A percentile compares a stretch with the other conserved stretches of the same genome.
Conservation (phyloP, 2,329 filamentous ascomycete genomes). For the Colletotrichum sp. region DNA sequence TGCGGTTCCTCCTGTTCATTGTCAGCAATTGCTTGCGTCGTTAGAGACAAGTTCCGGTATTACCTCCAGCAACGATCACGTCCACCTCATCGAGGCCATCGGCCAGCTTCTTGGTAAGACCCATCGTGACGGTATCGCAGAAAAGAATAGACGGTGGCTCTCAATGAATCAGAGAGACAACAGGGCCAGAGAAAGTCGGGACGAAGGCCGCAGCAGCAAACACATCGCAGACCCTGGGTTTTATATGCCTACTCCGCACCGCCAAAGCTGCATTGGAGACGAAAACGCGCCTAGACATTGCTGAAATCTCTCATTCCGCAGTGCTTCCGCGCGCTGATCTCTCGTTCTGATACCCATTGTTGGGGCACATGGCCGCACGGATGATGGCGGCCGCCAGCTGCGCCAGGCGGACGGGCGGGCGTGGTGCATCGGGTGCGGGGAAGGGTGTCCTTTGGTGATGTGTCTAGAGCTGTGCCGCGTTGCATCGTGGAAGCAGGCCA, state of each 20-base stretch:
- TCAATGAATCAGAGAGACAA: not conserved
- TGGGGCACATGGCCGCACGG: not conserved
- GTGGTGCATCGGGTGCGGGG: not conserved
- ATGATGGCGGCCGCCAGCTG: not conserved
- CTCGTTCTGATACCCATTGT: not conserved
- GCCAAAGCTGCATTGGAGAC: not conserved
- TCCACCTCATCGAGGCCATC: constrained; percentile 49
- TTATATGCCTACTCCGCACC: not conserved
- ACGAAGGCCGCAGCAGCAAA: not conserved
- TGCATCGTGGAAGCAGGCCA: not conserved
- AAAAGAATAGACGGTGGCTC: not conserved
- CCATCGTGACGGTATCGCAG: constrained; percentile 22
- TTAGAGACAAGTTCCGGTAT: not conserved
- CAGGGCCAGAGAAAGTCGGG: not conserved
- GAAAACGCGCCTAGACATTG: not conserved
- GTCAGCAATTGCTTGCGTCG: not conserved
- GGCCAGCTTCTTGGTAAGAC: constrained; percentile 24
- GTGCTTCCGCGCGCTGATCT: not conserved
- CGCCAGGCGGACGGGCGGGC: not conserved
- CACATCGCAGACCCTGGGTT: not conserved
- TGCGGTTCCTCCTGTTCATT: constrained; percentile 45
- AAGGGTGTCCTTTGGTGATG: not conserved
- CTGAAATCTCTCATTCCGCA: not conserved
- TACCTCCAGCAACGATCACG: constrained; percentile 55
- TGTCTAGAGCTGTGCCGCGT: not conserved